A percentile compares a stretch with the other conserved stretches of the same genome.
phyloP scores from a whole-genome alignment of 495 filamentous ascomycete species.

The Penicillium odoratum region DNA sequence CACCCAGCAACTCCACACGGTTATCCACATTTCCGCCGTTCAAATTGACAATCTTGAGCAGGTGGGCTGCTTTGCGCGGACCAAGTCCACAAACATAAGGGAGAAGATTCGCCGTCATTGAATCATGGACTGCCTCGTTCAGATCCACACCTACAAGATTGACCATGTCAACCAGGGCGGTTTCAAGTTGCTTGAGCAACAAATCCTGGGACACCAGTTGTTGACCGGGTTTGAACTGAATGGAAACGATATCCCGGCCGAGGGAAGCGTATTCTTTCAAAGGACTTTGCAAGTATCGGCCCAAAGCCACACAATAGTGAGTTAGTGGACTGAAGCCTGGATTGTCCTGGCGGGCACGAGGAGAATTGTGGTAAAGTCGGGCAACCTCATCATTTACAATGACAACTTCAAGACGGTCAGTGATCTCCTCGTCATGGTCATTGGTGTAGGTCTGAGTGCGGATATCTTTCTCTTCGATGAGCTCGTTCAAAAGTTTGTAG shows the following conservation, averaged over 20 bases:
- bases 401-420: constrained; percentile 77
- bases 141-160: constrained; percentile 94
- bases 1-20: constrained; percentile 82
- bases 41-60: constrained; percentile 86
- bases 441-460: constrained; percentile 73
- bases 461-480: constrained; percentile 73
- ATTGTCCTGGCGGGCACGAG: constrained; percentile 76
- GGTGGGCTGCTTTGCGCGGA: constrained; percentile 82
- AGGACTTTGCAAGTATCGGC: constrained; percentile 88
- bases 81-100: constrained; percentile 92
- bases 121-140: constrained; percentile 80
- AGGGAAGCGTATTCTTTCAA: constrained; percentile 94
- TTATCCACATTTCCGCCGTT: constrained; percentile 82
- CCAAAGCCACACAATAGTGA: constrained; percentile 85
- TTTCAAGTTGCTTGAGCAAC: constrained; percentile 80
- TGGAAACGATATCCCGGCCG: constrained; percentile 80
- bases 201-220: constrained; percentile 84
- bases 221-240: constrained; percentile 87
- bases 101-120: constrained; percentile 79
- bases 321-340: constrained; percentile 73
- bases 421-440: constrained; percentile 56
- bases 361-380: constrained; percentile 86
- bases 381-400: constrained; percentile 96
- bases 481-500: constrained; percentile 70
- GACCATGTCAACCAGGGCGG: constrained; percentile 95